Evolutionary conservation across 352 stramenopile species (phyloP).

Genomic region (Ophiocytium majus): DNA sequence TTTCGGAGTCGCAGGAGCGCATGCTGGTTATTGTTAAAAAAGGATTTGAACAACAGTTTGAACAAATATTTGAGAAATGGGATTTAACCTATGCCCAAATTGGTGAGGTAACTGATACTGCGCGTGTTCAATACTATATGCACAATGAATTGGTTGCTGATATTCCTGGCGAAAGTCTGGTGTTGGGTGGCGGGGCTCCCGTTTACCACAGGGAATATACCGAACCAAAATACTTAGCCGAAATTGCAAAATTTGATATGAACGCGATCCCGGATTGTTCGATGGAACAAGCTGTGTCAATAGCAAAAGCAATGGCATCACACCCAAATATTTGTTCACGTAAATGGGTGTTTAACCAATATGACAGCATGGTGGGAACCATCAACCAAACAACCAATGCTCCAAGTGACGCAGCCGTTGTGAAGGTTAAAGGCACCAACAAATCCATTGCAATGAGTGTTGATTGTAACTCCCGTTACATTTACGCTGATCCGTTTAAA

Average conservation of each 20-base stretch:
- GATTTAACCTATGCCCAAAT: constrained; percentile 1
- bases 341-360: neutral
- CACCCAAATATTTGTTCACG: neutral
- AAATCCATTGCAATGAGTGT: neutral
- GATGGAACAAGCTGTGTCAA: too few relatives aligned
- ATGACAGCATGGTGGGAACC: constrained; percentile 7
- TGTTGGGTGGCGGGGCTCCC: neutral
- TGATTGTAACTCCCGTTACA: neutral
- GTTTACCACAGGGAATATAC: neutral
- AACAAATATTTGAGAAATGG: constrained; percentile 15
- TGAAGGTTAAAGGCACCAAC: constrained; percentile 4
- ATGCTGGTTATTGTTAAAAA: constrained; percentile 10
- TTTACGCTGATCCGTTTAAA: neutral
- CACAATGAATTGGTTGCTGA: constrained; percentile 9
- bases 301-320: neutral
- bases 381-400: constrained; percentile 2
- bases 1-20: neutral
- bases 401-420: constrained; percentile 2
- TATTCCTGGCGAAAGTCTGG: neutral
- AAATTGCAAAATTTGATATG: neutral
- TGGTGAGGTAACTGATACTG: neutral
- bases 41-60: neutral
- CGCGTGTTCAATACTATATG: neutral
- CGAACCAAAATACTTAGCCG: neutral
- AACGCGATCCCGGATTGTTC: neutral